A percentile compares a stretch with the other conserved stretches of the same genome.
Evolutionary conservation across 148 eudicot genomes (phyloP).

Genomic region (Agrostemma githago): DNA sequence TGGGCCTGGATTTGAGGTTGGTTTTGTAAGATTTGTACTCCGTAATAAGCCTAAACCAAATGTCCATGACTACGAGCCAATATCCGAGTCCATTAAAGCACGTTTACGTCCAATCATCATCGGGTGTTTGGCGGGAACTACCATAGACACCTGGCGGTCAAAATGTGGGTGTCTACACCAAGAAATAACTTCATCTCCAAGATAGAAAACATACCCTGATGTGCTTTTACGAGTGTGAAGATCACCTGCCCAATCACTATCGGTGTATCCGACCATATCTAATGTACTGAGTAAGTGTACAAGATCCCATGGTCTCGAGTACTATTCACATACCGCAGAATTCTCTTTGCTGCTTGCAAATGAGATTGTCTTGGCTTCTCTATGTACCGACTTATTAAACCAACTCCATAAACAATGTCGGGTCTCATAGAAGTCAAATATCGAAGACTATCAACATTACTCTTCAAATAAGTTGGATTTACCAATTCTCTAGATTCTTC

Average conservation of each 20-base stretch:
- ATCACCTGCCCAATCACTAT: slow-evolving; percentile 9
- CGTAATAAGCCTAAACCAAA: no score
- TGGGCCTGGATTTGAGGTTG: no score
- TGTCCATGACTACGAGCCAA: no score
- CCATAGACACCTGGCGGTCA: no score
- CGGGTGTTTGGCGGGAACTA: no score
- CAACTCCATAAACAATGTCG: neutral
- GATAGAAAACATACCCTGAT: neutral
- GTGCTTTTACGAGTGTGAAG: neutral
- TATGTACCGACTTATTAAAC: slow-evolving; percentile 4
- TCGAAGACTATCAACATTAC: neutral
- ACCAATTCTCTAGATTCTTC: neutral
- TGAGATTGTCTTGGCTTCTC: slow-evolving; percentile 13
- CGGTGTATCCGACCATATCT: neutral
- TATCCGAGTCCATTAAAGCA: no score
- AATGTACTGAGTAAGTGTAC: neutral
- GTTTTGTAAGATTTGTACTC: no score
- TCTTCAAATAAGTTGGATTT: slow-evolving; percentile 1
- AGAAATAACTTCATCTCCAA: neutral
- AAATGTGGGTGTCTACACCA: no score
- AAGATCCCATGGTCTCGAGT: no score
- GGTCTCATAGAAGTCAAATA: neutral
- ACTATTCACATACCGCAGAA: neutral
- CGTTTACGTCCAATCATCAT: no score
- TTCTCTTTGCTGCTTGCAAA: neutral